Evolutionary conservation across 2,329 filamentous ascomycete genomes (phyloP).

Genomic region (Fusarium solani-melongenae): DNA sequence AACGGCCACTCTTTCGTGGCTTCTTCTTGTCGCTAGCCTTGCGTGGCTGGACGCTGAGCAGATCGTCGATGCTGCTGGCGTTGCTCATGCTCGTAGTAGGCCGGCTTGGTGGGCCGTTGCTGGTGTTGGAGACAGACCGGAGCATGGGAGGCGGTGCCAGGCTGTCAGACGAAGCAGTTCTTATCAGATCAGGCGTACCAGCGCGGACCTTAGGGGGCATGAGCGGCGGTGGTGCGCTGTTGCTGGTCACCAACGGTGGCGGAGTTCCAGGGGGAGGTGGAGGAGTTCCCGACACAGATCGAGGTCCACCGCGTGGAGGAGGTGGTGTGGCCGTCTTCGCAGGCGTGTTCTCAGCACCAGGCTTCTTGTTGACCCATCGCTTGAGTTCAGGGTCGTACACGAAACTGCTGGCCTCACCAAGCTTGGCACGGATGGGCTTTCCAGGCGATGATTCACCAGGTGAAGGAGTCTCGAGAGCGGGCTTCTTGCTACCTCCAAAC

Average conservation of each 20-base stretch:
- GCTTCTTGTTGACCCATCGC: slow-evolving; percentile 98
- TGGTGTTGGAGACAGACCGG: slow-evolving; percentile 61
- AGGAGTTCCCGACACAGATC: slow-evolving; percentile 62
- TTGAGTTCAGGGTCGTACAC: slow-evolving; percentile 96
- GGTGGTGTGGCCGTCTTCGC: slow-evolving; percentile 78
- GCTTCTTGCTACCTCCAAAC: slow-evolving; percentile 80
- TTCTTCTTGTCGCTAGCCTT: slow-evolving; percentile 72
- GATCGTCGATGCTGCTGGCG: slow-evolving; percentile 93
- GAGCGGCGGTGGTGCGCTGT: slow-evolving; percentile 47
- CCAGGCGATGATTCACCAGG: slow-evolving; percentile 57
- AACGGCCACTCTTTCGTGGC: slow-evolving; percentile 84
- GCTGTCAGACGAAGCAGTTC: slow-evolving; percentile 51
- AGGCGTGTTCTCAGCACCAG: slow-evolving; percentile 70
- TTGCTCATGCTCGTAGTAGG: slow-evolving; percentile 87
- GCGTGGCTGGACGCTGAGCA: slow-evolving; percentile 79
- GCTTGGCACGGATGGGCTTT: slow-evolving; percentile 88
- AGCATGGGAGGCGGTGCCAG: slow-evolving; percentile 54
- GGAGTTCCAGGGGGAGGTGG: slow-evolving; percentile 55
- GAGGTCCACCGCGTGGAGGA: slow-evolving; percentile 73
- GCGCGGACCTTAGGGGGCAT: slow-evolving; percentile 44
- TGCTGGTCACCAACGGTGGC: slow-evolving; percentile 43
- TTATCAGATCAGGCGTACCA: slow-evolving; percentile 47
- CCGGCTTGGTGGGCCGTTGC: slow-evolving; percentile 69
- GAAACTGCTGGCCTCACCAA: slow-evolving; percentile 93
- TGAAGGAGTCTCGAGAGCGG: slow-evolving; percentile 39